These are phyloP conservation scores for Zygosaccharomyces kombuchaensis DNA, from an alignment of 805 yeast genomes.

Conservation along the genomic window DNA sequence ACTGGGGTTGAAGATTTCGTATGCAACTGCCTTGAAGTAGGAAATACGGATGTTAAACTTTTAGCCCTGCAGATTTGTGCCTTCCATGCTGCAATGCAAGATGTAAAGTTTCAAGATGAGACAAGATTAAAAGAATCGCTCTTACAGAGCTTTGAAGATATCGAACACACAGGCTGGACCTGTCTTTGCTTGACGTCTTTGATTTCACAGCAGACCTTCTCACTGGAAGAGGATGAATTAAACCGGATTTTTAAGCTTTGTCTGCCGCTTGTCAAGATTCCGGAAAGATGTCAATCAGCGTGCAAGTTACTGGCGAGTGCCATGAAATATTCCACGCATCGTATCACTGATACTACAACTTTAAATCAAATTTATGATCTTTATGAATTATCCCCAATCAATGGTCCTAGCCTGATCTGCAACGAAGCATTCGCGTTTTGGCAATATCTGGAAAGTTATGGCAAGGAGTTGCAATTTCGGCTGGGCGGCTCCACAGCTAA, in stretches of 20 bases:
- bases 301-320: slow-evolving; percentile 23
- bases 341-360: slow-evolving; percentile 38
- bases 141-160: slow-evolving; percentile 17
- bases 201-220: slow-evolving; percentile 13
- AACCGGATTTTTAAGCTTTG: slow-evolving; percentile 30
- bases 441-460: slow-evolving; percentile 41
- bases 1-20: slow-evolving; percentile 18
- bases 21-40: slow-evolving; percentile 13
- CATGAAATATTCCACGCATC: slow-evolving; percentile 19
- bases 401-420: slow-evolving; percentile 52
- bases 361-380: slow-evolving; percentile 46
- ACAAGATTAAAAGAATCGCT: slow-evolving; percentile 11
- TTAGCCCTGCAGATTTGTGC: slow-evolving; percentile 23
- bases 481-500: slow-evolving; percentile 29
- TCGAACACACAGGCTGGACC: slow-evolving; percentile 18
- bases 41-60: slow-evolving; percentile 8
- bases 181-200: slow-evolving; percentile 24
- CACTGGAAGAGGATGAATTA: slow-evolving; percentile 14
- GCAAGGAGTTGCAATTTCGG: slow-evolving; percentile 34
- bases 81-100: slow-evolving; percentile 12
- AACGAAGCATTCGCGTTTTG: slow-evolving; percentile 52
- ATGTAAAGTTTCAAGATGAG: slow-evolving; percentile 3
- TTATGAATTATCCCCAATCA: slow-evolving; percentile 51
- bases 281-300: slow-evolving; percentile 21
- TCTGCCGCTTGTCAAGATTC: slow-evolving; percentile 34